Percentiles rank a stretch among this genome's conserved stretches.
Evolutionary conservation across 768 basidiomycete genomes (phyloP).

Genomic region (Floccularia luteovirens): DNA sequence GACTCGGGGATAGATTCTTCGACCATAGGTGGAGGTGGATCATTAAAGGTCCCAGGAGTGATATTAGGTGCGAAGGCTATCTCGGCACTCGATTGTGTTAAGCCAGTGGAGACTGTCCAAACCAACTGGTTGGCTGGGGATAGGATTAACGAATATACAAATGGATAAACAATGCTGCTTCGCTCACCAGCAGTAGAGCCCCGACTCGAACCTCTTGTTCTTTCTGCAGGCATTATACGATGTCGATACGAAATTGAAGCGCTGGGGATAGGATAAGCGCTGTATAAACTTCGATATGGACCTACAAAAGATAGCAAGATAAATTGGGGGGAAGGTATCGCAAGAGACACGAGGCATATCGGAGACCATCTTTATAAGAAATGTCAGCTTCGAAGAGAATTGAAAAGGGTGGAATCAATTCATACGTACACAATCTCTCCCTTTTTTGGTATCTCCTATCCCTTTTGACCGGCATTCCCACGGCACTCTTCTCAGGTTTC

Average conservation of each 20-base stretch:
- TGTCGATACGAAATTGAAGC: slow-evolving; percentile 8
- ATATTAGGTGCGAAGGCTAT: slow-evolving; percentile 54
- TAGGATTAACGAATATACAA: slow-evolving; percentile 3
- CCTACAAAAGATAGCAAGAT: slow-evolving; percentile 4
- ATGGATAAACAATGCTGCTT: slow-evolving; percentile 9
- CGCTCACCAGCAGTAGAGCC: slow-evolving; percentile 25
- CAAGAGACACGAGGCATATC: neutral
- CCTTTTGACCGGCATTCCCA: neutral
- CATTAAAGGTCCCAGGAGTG: slow-evolving; percentile 49
- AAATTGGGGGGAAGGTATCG: slow-evolving; percentile 2
- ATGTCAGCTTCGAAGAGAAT: neutral
- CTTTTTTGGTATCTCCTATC: slow-evolving; percentile 7
- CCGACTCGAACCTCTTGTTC: slow-evolving; percentile 31
- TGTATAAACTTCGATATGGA: slow-evolving; percentile 9
- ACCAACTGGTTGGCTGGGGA: slow-evolving; percentile 32
- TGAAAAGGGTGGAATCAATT: neutral
- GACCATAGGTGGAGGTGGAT: slow-evolving; percentile 38
- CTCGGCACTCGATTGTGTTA: slow-evolving; percentile 19
- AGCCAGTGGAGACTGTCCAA: slow-evolving; percentile 37
- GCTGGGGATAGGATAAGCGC: slow-evolving; percentile 6
- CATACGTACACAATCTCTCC: slow-evolving; percentile 14
- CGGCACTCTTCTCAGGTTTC: no score
- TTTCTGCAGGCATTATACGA: slow-evolving; percentile 36
- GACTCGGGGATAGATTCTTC: slow-evolving; percentile 18
- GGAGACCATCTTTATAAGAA: neutral